Base-by-base conservation (phyloP, 2,329 filamentous ascomycete species). In the Akanthomyces muscarius region DNA sequence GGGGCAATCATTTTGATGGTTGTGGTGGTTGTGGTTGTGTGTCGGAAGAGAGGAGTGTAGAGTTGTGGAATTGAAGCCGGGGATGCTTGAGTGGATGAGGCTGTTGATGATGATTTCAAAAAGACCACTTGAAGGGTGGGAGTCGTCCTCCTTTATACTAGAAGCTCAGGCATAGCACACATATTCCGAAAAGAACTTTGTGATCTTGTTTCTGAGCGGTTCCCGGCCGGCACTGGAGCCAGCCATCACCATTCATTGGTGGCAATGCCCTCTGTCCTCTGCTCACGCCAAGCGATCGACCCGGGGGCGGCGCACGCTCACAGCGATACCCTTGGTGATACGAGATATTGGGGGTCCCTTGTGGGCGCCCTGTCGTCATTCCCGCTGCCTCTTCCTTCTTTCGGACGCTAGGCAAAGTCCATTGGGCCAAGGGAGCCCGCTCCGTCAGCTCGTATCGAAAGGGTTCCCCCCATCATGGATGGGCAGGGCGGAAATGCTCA, bases 391-490 rank as follows among this genome's bases (percentile, higher is more conserved):
- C 6, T 3, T 11, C 28, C 6, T 8, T 18, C 16, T 5, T 30
- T 30, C 28, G 25, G 45, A n/a, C 14, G 54, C 54, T 57, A 57
- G 28, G 2, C 42, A 47, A n/a, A 25, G 18, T 36, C 11, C 16
- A 30, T 45, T 45, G 53, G 41, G 53, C 53, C 23, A 25, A 8
- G 25, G 10, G 8, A 36, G 42, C 18, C 6, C 13, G 13, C 18
- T 8, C 55, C 18, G 56, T 59, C 56, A 59, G 56, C 56, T 59
- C 56, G 56, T 59, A 59, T 51, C 28, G 23, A 25, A 50, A 30
- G 38, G 33, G 21, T 28, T 21, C 13, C 6, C 5, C 23, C n/a
- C 8, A 36, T 36, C 33, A 11, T 36, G 33, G 33, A 36, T 33
- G 30, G 21, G 21, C 33, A n/a, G 5, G 0, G 21, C 8, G 30